phyloP scores from a whole-genome alignment of 148 eudicot genomes.

The Cornus florida region DNA sequence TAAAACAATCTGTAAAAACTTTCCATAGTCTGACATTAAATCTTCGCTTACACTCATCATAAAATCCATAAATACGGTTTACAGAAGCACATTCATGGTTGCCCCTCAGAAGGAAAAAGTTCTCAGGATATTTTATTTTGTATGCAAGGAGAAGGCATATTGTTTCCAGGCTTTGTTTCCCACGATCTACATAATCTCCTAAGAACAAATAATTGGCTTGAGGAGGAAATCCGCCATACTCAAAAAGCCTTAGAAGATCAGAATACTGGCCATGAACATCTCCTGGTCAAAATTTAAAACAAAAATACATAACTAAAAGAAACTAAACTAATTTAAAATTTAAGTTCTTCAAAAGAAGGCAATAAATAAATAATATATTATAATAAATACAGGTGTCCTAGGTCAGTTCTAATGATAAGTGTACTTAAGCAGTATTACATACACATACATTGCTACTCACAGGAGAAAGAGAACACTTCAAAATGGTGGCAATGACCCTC shows the following conservation, averaged over 20 bases:
- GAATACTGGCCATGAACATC: slow-evolving; percentile 58
- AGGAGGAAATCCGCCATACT: slow-evolving; percentile 52
- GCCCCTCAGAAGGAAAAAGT: slow-evolving; percentile 48
- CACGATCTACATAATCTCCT: slow-evolving; percentile 58
- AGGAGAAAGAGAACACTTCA: not conserved
- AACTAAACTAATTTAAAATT: not conserved
- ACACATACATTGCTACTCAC: too few species aligned
- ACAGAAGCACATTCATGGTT: slow-evolving; percentile 61
- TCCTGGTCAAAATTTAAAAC: slow-evolving; percentile 17
- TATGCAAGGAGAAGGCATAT: slow-evolving; percentile 54
- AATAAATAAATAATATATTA: not conserved
- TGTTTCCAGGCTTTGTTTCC: slow-evolving; percentile 54
- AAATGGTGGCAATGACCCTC: not conserved
- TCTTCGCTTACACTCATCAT: slow-evolving; percentile 51
- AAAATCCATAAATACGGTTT: slow-evolving; percentile 52
- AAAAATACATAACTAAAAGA: not conserved
- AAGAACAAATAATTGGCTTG: slow-evolving; percentile 47
- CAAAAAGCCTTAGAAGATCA: slow-evolving; percentile 54
- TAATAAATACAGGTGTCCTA: too few species aligned
- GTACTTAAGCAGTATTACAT: too few species aligned
- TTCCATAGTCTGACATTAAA: slow-evolving; percentile 48
- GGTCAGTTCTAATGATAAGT: too few species aligned
- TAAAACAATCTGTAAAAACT: slow-evolving; percentile 46
- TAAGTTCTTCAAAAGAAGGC: not conserved
- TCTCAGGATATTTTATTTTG: slow-evolving; percentile 48